Conservation (phyloP, 1,139 yeast genomes). For the Sugiyamaella xylanicola region DNA sequence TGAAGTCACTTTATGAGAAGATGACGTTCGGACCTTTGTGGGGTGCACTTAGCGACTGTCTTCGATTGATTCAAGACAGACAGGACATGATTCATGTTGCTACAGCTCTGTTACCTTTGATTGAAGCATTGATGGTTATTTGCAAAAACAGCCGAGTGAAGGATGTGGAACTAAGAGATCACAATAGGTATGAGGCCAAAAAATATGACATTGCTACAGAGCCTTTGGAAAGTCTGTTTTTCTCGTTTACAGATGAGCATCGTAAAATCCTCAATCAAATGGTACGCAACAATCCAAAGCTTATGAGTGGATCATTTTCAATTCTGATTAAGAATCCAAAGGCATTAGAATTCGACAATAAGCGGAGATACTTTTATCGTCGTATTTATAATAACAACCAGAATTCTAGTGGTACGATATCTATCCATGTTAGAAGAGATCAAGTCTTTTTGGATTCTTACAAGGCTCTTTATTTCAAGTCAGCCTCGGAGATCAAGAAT, state of each 20-base stretch:
- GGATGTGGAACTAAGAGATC: constrained; percentile 45
- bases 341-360: constrained; percentile 93
- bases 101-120: constrained; percentile 79
- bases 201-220: constrained; percentile 69
- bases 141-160: constrained; percentile 83
- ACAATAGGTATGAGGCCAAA: constrained; percentile 63
- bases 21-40: constrained; percentile 79
- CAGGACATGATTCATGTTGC: constrained; percentile 65
- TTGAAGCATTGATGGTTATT: constrained; percentile 93
- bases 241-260: constrained; percentile 87
- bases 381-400: constrained; percentile 46
- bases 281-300: constrained; percentile 87
- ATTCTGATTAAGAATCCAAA: constrained; percentile 86
- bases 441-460: constrained; percentile 93
- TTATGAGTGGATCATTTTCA: constrained; percentile 96
- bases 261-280: constrained; percentile 86
- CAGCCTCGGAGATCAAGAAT: constrained; percentile 71
- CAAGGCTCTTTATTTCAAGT: constrained; percentile 77
- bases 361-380: constrained; percentile 80
- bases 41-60: constrained; percentile 82
- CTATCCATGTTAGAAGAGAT: constrained; percentile 77
- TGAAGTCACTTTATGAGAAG: constrained; percentile 54
- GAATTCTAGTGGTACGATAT: constrained; percentile 49
- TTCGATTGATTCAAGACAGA: constrained; percentile 50
- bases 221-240: constrained; percentile 78